Conservation (phyloP, 2,329 filamentous ascomycete genomes). For the Aspergillus spinulosporus region DNA sequence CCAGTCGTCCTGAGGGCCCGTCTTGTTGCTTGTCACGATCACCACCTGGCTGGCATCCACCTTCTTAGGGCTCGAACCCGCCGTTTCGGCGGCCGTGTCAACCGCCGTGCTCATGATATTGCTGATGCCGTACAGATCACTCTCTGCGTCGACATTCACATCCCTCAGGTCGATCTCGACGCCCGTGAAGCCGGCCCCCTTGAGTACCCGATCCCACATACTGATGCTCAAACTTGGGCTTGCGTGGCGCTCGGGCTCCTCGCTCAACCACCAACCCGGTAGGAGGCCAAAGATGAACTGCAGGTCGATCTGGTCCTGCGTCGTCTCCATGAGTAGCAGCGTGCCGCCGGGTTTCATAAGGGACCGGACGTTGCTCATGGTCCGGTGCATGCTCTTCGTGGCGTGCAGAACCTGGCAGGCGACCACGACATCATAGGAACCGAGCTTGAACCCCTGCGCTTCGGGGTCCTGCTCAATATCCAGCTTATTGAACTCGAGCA, state of each 20-base stretch:
- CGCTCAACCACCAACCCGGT: neutral
- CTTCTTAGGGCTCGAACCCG: too few species aligned
- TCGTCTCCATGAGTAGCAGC: neutral
- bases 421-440: conserved; percentile 39
- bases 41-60: too few species aligned
- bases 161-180: neutral
- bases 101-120: too few species aligned
- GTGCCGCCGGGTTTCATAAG: conserved; percentile 47
- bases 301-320: too few species aligned
- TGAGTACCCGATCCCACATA: neutral
- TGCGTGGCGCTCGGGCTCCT: neutral
- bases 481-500: conserved; percentile 34
- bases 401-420: conserved; percentile 45
- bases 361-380: conserved; percentile 31
- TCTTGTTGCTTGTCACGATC: too few species aligned
- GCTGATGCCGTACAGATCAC: too few species aligned
- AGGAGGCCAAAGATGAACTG: neutral
- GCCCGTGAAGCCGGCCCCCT: neutral
- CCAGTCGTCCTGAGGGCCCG: too few species aligned
- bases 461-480: conserved; percentile 33
- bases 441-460: conserved; percentile 36
- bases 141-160: too few species aligned
- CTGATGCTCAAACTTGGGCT: neutral
- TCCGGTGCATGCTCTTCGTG: conserved; percentile 28
- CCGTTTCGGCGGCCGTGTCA: conserved; percentile 17